phyloP scores from a whole-genome alignment of 345 rosid species.

The Fremontodendron californicum region DNA sequence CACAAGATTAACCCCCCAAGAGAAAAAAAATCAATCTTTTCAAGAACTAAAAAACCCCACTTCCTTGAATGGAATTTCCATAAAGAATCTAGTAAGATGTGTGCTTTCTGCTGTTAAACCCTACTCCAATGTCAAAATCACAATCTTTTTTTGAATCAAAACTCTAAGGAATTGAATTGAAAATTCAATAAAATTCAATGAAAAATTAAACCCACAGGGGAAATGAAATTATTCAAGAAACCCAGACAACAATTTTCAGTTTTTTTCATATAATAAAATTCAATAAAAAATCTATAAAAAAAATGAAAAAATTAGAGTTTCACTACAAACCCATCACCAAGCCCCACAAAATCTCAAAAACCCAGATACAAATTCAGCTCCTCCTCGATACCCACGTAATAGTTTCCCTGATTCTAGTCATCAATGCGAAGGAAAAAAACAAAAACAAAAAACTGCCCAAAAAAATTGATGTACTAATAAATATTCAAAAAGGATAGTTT shows the following conservation, averaged over 20 bases:
- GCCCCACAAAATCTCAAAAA: slow-evolving; percentile 8
- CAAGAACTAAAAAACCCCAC: slow-evolving; percentile 15
- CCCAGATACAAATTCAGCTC: slow-evolving; percentile 29
- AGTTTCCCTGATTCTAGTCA: slow-evolving; percentile 4
- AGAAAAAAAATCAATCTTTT: neutral
- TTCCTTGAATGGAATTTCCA: slow-evolving; percentile 16
- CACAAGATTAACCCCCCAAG: neutral
- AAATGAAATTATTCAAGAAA: slow-evolving; percentile 5
- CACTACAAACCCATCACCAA: slow-evolving; percentile 15
- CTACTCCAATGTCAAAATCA: neutral
- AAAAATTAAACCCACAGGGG: slow-evolving; percentile 4
- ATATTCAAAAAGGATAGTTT: neutral
- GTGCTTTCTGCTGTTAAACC: slow-evolving; percentile 11
- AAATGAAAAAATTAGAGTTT: neutral
- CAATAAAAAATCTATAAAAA: neutral
- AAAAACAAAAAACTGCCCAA: neutral
- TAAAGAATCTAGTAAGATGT: neutral
- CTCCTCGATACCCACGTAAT: slow-evolving; percentile 19
- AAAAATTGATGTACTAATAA: neutral
- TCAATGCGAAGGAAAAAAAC: neutral
- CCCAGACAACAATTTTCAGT: slow-evolving; percentile 9
- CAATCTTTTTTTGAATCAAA: neutral
- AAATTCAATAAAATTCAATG: neutral
- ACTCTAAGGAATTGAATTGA: neutral
- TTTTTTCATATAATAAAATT: neutral